Conservation (phyloP, 805 yeast species). For the Komagataella kurtzmanii region DNA sequence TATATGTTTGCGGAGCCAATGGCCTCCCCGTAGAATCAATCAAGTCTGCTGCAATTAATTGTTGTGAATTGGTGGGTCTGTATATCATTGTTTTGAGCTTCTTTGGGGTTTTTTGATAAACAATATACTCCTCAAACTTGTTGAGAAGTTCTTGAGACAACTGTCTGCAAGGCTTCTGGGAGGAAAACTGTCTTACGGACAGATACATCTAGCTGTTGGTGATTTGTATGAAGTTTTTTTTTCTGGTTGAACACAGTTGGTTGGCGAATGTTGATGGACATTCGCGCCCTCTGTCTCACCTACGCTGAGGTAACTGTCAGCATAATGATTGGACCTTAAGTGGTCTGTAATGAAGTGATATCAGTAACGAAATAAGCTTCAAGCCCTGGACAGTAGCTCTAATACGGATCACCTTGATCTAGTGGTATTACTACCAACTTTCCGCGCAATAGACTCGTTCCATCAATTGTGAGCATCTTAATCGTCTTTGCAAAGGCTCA, state of each 20-base stretch:
- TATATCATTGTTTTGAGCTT: constrained; percentile 4
- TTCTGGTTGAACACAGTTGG: background rate
- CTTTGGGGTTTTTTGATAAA: constrained; percentile 3
- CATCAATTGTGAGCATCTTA: background rate
- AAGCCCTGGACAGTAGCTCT: background rate
- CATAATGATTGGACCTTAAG: background rate
- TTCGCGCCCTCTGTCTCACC: background rate
- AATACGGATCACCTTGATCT: background rate
- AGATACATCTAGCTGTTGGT: background rate
- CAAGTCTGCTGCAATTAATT: constrained; percentile 5
- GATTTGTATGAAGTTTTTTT: background rate
- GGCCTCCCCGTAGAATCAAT: constrained; percentile 6
- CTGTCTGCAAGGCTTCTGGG: background rate
- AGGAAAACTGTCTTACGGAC: background rate
- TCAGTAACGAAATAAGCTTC: background rate
- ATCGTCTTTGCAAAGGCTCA: background rate
- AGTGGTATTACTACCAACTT: background rate
- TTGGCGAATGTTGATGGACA: background rate
- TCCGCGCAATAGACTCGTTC: background rate
- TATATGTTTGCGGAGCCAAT: constrained; percentile 3
- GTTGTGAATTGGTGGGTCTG: constrained; percentile 5
- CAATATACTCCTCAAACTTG: constrained; percentile 2
- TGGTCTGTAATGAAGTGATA: background rate
- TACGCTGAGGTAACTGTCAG: background rate
- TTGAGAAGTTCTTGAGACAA: background rate